Conservation (phyloP, 2,329 filamentous ascomycete species). For the Botrytis pseudocinerea region DNA sequence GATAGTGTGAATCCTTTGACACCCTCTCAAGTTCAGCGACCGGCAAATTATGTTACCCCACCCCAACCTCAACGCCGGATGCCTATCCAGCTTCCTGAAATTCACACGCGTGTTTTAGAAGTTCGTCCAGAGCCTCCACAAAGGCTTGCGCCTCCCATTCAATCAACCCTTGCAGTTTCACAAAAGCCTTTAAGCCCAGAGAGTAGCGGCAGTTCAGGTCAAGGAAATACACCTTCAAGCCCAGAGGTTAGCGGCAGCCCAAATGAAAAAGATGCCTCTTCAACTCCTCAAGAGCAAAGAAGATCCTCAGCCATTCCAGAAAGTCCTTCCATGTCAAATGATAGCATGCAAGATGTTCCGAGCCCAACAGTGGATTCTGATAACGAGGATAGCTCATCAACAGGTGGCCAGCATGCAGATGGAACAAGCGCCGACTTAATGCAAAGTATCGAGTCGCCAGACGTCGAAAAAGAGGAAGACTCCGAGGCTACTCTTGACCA, state of each 20-base stretch:
- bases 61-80: not conserved
- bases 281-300: not conserved
- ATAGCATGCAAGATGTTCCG: not conserved
- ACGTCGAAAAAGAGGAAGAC: not conserved
- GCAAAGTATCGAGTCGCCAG: constrained; percentile 1
- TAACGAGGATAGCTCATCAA: not conserved
- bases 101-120: not conserved
- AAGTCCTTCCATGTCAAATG: not conserved
- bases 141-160: not conserved
- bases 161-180: not conserved
- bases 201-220: not conserved
- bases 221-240: not conserved
- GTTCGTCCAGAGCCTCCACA: not conserved
- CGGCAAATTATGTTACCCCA: not conserved
- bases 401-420: not conserved
- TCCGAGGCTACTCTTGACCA: not conserved
- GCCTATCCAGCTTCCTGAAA: not conserved
- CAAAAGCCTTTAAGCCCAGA: not conserved
- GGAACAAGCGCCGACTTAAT: not conserved
- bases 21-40: not conserved
- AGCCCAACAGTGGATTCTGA: not conserved
- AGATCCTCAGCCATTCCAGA: not conserved
- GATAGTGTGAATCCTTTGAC: not conserved
- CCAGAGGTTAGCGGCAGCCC: not conserved
- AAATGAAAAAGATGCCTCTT: not conserved